Evolutionary conservation across 306 rosid species (phyloP).

Genomic region (Lotus japonicus): DNA sequence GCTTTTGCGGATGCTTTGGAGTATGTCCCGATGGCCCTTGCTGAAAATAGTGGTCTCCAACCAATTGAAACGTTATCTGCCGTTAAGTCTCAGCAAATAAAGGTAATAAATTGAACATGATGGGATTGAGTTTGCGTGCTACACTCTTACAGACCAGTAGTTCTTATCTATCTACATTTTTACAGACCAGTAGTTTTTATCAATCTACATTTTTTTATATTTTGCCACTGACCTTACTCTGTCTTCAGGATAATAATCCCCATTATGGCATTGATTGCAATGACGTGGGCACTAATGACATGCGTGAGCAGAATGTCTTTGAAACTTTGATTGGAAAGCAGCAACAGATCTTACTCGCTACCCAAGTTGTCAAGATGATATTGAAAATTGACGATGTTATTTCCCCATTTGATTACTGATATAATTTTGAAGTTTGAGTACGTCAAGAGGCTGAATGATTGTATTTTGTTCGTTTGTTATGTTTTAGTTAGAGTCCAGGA

Average conservation of each 20-base stretch:
- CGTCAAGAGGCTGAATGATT: background rate
- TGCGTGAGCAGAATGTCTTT: constrained; percentile 83
- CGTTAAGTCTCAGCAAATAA: constrained; percentile 89
- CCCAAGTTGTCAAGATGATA: constrained; percentile 98
- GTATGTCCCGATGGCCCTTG: constrained; percentile 91
- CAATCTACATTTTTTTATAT: background rate
- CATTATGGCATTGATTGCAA: constrained; percentile 88
- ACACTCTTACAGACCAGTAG: background rate
- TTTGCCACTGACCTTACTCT: background rate
- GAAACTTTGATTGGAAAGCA: constrained; percentile 95
- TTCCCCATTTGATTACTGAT: constrained; percentile 60
- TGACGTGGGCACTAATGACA: constrained; percentile 85
- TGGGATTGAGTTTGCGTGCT: background rate
- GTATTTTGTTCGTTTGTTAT: constrained; percentile 16
- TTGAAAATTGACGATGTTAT: constrained; percentile 94
- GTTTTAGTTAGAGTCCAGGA: constrained; percentile 18
- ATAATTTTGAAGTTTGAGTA: background rate
- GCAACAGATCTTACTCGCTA: constrained; percentile 87
- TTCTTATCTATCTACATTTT: too few relatives aligned
- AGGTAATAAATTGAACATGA: constrained; percentile 42
- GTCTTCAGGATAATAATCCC: constrained; percentile 62
- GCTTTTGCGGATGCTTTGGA: constrained; percentile 95
- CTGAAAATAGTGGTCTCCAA: constrained; percentile 97
- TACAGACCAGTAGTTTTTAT: background rate
- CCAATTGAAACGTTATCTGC: constrained; percentile 91